Conservation (phyloP, 441 rosid species). For the Populus hybrid region DNA sequence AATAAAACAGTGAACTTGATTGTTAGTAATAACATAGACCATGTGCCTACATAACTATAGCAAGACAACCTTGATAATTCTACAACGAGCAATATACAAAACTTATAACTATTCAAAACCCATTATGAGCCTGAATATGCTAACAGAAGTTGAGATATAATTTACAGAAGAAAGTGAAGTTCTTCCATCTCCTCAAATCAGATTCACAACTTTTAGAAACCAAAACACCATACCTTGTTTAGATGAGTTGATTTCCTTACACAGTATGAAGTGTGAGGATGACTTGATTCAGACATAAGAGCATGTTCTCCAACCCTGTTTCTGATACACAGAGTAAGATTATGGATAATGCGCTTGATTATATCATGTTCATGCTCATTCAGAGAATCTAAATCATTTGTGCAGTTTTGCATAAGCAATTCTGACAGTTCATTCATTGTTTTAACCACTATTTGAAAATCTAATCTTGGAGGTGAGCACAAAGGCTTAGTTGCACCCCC, state of each 20-base stretch:
- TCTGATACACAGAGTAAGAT: slow-evolving; percentile 32
- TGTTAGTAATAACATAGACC: background rate
- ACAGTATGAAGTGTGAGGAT: slow-evolving; percentile 2
- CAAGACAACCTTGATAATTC: background rate
- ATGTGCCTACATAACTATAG: background rate
- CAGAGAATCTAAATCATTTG: slow-evolving; percentile 34
- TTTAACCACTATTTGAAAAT: slow-evolving; percentile 35
- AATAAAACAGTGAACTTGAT: background rate
- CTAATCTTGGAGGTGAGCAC: slow-evolving; percentile 28
- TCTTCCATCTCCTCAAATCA: background rate
- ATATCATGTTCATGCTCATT: slow-evolving; percentile 35
- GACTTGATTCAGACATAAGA: slow-evolving; percentile 12
- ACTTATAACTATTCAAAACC: background rate
- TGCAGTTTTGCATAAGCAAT: slow-evolving; percentile 39
- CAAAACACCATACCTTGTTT: slow-evolving; percentile 4
- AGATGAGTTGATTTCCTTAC: slow-evolving; percentile 1
- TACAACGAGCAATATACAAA: background rate
- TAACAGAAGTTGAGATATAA: background rate
- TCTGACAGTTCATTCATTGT: slow-evolving; percentile 44
- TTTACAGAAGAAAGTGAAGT: background rate
- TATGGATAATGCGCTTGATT: slow-evolving; percentile 33
- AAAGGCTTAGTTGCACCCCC: slow-evolving; percentile 23
- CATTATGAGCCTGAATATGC: background rate
- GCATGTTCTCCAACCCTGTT: slow-evolving; percentile 19
- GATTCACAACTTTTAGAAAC: background rate